Conservation (phyloP, 2,329 filamentous ascomycete genomes). For the Saccharata proteae region DNA sequence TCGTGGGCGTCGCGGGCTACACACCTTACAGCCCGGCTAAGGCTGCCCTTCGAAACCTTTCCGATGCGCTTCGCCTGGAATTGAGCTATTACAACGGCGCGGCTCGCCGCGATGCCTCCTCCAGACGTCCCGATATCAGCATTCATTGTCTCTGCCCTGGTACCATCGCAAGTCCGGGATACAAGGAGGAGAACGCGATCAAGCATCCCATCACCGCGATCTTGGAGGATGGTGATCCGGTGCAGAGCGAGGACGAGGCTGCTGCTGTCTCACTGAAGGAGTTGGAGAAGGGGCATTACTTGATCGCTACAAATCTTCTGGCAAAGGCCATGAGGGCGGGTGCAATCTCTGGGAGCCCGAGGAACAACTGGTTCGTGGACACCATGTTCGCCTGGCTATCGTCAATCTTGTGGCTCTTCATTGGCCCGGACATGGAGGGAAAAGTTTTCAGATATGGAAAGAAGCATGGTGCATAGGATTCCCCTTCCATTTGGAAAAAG, state of each 20-base stretch:
- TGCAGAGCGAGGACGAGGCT: constrained; percentile 66
- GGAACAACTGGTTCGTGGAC: constrained; percentile 42
- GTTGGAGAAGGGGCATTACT: constrained; percentile 68
- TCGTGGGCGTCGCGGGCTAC: constrained; percentile 73
- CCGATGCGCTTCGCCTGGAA: constrained; percentile 75
- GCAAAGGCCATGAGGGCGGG: constrained; percentile 59
- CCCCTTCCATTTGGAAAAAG: no score
- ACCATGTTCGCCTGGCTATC: constrained; percentile 43
- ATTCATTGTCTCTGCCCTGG: constrained; percentile 77
- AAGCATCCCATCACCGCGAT: constrained; percentile 73
- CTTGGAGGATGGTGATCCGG: constrained; percentile 71
- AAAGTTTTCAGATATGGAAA: constrained; percentile 48
- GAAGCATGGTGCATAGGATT: constrained; percentile 43
- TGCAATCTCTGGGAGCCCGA: constrained; percentile 38
- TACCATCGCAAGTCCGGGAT: constrained; percentile 66
- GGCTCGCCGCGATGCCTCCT: constrained; percentile 24
- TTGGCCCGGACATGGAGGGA: constrained; percentile 44
- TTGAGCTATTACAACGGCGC: constrained; percentile 70
- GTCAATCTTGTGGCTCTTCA: constrained; percentile 42
- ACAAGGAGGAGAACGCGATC: constrained; percentile 59
- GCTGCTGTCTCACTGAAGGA: constrained; percentile 58
- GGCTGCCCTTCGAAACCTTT: constrained; percentile 68
- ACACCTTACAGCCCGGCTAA: constrained; percentile 74
- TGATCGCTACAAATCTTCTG: constrained; percentile 64
- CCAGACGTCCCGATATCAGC: constrained; percentile 46